Conservation (phyloP, 2,329 filamentous ascomycete genomes). For the Aspergillus sergii region DNA sequence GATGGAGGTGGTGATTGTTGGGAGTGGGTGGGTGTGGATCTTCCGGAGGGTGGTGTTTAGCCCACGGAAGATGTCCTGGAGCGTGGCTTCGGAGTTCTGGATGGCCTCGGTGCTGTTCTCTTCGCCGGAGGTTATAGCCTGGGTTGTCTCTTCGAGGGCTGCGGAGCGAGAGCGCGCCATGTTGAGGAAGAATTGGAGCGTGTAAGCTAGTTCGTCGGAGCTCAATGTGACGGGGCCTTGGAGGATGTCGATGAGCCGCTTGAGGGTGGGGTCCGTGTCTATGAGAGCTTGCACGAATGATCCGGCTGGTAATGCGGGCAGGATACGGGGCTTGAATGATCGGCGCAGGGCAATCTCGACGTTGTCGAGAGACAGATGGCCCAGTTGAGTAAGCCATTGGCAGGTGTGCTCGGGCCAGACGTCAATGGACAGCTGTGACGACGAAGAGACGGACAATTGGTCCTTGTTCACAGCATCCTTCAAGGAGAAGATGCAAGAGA, state of each 20-base stretch:
- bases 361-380: conserved; percentile 42
- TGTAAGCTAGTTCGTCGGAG: conserved; percentile 42
- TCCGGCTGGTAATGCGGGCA: conserved; percentile 41
- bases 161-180: conserved; percentile 39
- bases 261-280: conserved; percentile 42
- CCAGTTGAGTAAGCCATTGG: conserved; percentile 44
- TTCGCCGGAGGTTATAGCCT: conserved; percentile 34
- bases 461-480: conserved; percentile 25
- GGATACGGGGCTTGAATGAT: conserved; percentile 34
- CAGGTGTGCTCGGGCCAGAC: conserved; percentile 44
- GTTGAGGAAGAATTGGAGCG: conserved; percentile 43
- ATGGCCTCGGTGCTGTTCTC: conserved; percentile 22
- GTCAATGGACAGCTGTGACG: conserved; percentile 32
- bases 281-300: conserved; percentile 44
- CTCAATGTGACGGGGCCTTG: conserved; percentile 38
- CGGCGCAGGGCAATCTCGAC: conserved; percentile 44
- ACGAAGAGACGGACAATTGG: conserved; percentile 27
- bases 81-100: conserved; percentile 16
- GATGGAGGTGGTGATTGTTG: conserved; percentile 35
- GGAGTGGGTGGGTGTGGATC: conserved; percentile 37
- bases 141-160: conserved; percentile 33
- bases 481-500: conserved; percentile 43
- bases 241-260: conserved; percentile 41
- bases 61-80: conserved; percentile 40
- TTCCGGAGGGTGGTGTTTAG: conserved; percentile 42